phyloP scores from a whole-genome alignment of 2,329 filamentous ascomycete genomes.

The Microdochium bolleyi region DNA sequence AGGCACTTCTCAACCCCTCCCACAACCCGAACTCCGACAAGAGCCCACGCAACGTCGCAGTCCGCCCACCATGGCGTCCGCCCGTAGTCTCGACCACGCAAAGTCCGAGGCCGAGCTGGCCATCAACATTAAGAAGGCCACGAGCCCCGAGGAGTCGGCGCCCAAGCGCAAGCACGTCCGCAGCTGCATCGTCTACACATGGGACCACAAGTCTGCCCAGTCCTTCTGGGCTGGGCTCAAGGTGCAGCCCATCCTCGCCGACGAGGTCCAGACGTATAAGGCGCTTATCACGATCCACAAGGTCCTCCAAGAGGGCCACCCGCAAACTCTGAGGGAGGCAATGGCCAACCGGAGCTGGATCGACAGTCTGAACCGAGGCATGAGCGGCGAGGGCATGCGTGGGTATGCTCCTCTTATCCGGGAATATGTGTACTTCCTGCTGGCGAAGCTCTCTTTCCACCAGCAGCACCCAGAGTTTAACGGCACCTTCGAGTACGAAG shows the following conservation, averaged over 20 bases:
- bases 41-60: background rate
- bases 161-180: constrained; percentile 89
- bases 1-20: background rate
- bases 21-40: background rate
- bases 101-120: constrained; percentile 60
- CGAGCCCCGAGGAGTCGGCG: constrained; percentile 58
- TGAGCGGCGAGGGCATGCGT: constrained; percentile 75
- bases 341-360: constrained; percentile 86
- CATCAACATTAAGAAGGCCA: constrained; percentile 65
- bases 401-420: constrained; percentile 89
- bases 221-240: constrained; percentile 99
- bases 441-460: constrained; percentile 94
- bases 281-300: constrained; percentile 96
- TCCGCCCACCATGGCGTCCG: constrained; percentile 17
- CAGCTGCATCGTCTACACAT: constrained; percentile 96
- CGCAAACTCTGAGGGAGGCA: constrained; percentile 77
- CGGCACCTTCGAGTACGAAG: constrained; percentile 96
- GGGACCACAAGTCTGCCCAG: constrained; percentile 93
- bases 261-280: constrained; percentile 98
- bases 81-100: constrained; percentile 23
- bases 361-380: constrained; percentile 80
- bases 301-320: constrained; percentile 93
- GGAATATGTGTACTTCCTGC: constrained; percentile 93
- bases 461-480: constrained; percentile 97
- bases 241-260: constrained; percentile 97